These are phyloP conservation scores for Rhodotorula diobovata DNA, from an alignment of 768 basidiomycete genomes.

Conservation along the genomic window DNA sequence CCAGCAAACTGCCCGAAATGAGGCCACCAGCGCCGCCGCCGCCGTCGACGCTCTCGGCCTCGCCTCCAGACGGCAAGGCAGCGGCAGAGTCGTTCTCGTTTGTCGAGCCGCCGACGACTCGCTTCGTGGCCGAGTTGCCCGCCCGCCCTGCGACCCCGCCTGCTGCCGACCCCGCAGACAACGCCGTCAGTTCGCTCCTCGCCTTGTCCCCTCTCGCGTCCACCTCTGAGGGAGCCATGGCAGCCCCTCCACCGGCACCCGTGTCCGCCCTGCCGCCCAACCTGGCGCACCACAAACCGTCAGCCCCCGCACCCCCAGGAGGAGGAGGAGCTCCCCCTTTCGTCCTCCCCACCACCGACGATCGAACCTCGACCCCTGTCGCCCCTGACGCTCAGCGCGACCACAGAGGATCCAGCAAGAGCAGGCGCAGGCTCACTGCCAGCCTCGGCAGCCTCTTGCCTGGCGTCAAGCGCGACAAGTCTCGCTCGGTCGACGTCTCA, in stretches of 20 bases:
- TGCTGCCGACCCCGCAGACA: background rate
- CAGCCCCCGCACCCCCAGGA: too few relatives aligned
- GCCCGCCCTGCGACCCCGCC: background rate
- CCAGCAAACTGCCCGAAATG: too few relatives aligned
- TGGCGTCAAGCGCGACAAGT: conserved; percentile 5
- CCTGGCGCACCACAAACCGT: background rate
- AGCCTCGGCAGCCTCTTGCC: conserved; percentile 3
- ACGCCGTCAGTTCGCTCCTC: background rate
- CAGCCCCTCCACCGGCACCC: background rate
- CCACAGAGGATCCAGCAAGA: background rate
- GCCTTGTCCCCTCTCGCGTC: background rate
- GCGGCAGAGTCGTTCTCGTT: background rate
- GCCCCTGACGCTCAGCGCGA: too few relatives aligned
- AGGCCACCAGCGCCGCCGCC: too few relatives aligned
- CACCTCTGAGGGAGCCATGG: background rate
- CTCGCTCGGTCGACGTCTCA: background rate
- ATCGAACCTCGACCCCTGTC: too few relatives aligned
- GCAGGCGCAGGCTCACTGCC: conserved; percentile 13
- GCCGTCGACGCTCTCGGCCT: too few relatives aligned
- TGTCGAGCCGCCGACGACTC: background rate
- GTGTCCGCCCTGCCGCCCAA: background rate
- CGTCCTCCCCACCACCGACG: too few relatives aligned
- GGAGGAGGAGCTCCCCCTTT: too few relatives aligned
- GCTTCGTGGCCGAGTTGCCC: conserved; percentile 9
- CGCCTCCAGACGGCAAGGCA: background rate